These are phyloP conservation scores for Cladophialophora yegresii DNA, from an alignment of 2,329 filamentous ascomycete genomes.

Conservation along the genomic window DNA sequence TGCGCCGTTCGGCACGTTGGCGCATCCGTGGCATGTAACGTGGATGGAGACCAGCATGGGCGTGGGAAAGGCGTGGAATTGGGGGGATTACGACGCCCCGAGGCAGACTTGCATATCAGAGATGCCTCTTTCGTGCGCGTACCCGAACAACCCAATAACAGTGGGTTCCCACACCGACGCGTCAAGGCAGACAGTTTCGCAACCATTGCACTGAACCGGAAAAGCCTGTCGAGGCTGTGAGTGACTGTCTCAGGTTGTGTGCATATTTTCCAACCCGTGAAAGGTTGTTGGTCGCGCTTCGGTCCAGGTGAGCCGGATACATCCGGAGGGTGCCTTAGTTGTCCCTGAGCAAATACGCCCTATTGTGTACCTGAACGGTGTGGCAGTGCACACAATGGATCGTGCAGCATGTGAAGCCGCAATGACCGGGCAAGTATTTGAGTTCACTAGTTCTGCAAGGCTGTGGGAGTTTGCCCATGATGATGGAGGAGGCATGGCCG, in stretches of 20 bases:
- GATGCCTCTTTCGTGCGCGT: background rate
- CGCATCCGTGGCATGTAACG: slow-evolving; percentile 5
- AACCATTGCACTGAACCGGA: background rate
- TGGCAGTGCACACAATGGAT: background rate
- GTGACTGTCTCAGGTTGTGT: background rate
- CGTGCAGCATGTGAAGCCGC: background rate
- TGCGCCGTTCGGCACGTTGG: slow-evolving; percentile 5
- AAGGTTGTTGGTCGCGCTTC: background rate
- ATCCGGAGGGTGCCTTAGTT: too few species aligned
- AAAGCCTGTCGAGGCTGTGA: background rate
- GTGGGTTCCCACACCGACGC: background rate
- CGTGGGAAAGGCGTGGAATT: background rate
- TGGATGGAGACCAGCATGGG: background rate
- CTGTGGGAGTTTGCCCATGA: background rate
- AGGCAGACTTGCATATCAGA: background rate
- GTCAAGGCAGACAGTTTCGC: background rate
- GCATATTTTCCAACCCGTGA: background rate
- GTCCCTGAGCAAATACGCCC: too few species aligned
- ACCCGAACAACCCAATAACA: background rate
- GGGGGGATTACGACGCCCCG: background rate
- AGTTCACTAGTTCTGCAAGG: slow-evolving; percentile 11
- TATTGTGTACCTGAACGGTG: background rate
- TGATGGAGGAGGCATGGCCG: slow-evolving; percentile 1
- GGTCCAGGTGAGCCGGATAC: background rate
- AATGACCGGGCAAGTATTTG: background rate